These are phyloP conservation scores for Pseudogymnoascus sp. DNA, from an alignment of 2,329 filamentous ascomycete genomes.

Conservation along the genomic window DNA sequence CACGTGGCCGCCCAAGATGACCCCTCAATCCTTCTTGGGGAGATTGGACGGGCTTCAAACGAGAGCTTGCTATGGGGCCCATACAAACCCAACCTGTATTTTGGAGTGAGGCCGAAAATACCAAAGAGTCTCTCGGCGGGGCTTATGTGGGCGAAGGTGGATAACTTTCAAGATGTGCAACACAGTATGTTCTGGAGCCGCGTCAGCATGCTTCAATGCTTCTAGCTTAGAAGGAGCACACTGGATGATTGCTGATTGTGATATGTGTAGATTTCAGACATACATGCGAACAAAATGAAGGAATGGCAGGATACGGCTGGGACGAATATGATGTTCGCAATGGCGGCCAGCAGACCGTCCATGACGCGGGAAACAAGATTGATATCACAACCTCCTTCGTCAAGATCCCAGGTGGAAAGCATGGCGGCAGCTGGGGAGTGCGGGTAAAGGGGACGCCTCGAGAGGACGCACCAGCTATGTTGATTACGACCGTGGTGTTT, in stretches of 20 bases:
- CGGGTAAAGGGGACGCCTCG: constrained; percentile 75
- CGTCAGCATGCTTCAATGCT: background rate
- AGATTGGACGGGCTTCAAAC: constrained; percentile 48
- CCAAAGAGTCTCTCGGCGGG: constrained; percentile 75
- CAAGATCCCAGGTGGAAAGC: constrained; percentile 75
- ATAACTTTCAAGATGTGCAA: constrained; percentile 68
- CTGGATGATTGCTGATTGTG: background rate
- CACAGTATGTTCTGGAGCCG: constrained; percentile 49
- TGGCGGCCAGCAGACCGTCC: constrained; percentile 83
- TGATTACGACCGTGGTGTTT: constrained; percentile 73
- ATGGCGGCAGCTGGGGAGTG: constrained; percentile 89
- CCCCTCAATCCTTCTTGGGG: constrained; percentile 24
- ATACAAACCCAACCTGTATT: constrained; percentile 90
- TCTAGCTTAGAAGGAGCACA: background rate
- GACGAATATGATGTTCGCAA: constrained; percentile 88
- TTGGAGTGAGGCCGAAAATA: constrained; percentile 75
- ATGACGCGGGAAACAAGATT: constrained; percentile 78
- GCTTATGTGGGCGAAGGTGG: constrained; percentile 81
- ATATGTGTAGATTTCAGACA: constrained; percentile 65
- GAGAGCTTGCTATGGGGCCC: constrained; percentile 91
- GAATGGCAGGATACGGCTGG: constrained; percentile 95
- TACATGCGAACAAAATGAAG: constrained; percentile 91
- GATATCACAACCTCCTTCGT: constrained; percentile 91
- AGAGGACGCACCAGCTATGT: constrained; percentile 54
- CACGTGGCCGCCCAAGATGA: constrained; percentile 21